phyloP scores from a whole-genome alignment of 2,329 filamentous ascomycete genomes.

The Helotiales sp. region DNA sequence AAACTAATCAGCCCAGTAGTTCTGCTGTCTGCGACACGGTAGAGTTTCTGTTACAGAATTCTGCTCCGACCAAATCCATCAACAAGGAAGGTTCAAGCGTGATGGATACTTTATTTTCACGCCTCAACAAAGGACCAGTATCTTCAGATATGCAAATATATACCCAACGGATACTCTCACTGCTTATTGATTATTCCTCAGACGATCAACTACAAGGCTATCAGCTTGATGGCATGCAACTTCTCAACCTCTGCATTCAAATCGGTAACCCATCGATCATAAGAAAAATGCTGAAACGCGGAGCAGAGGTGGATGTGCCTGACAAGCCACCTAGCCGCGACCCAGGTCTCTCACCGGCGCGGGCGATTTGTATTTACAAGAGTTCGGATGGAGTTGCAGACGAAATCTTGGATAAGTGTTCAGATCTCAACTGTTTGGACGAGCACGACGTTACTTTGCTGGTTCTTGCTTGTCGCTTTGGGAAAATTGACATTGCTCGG shows the following conservation, averaged over 20 bases:
- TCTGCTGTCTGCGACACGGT: neutral
- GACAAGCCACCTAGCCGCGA: neutral
- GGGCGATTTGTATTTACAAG: neutral
- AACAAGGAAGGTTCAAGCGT: neutral
- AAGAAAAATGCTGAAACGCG: neutral
- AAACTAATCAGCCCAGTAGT: neutral
- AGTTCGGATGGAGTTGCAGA: neutral
- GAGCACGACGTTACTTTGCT: neutral
- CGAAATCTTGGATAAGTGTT: neutral
- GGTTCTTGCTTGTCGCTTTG: neutral
- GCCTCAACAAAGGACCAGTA: neutral
- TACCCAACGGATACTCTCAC: neutral
- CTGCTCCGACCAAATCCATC: neutral
- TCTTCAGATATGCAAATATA: neutral
- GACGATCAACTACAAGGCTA: neutral
- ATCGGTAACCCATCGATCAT: neutral
- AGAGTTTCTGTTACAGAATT: neutral
- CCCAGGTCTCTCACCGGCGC: neutral
- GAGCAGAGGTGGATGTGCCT: neutral
- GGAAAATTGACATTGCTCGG: neutral
- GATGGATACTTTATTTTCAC: neutral
- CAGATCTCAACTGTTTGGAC: neutral
- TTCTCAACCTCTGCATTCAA: neutral
- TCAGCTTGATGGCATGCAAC: neutral
- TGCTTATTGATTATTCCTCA: neutral